Conservation (phyloP, 202 grass and related monocot species). For the Thinopyrum obtusiflorum region DNA sequence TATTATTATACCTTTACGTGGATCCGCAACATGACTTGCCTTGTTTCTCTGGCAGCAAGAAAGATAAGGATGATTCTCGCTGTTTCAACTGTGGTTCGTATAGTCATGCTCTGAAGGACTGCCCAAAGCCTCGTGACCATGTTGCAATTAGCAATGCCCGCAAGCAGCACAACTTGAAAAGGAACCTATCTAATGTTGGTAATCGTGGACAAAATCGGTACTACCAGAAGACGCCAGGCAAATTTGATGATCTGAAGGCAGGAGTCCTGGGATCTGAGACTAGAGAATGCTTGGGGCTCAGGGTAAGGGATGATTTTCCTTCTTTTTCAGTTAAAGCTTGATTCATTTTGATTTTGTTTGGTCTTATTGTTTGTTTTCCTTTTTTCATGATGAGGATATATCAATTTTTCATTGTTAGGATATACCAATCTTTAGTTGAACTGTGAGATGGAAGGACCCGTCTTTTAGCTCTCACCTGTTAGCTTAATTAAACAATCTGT, state of each 20-base stretch:
- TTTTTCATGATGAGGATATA: background rate
- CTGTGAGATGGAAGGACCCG: slow-evolving; percentile 17
- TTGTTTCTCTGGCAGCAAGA: slow-evolving; percentile 45
- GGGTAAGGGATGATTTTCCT: slow-evolving; percentile 56
- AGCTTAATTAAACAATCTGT: background rate
- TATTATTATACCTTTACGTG: background rate
- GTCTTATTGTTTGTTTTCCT: slow-evolving; percentile 2
- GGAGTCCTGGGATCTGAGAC: slow-evolving; percentile 89
- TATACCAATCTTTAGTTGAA: slow-evolving; percentile 25
- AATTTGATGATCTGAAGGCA: slow-evolving; percentile 89
- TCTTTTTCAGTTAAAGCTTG: slow-evolving; percentile 28
- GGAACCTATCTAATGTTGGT: slow-evolving; percentile 49
- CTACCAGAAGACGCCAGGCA: slow-evolving; percentile 75
- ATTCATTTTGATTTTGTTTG: slow-evolving; percentile 17
- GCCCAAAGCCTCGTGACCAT: slow-evolving; percentile 84
- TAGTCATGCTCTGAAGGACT: slow-evolving; percentile 88
- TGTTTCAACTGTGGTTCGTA: slow-evolving; percentile 99
- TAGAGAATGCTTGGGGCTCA: slow-evolving; percentile 86
- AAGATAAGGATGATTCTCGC: slow-evolving; percentile 67
- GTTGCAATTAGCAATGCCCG: slow-evolving; percentile 81
- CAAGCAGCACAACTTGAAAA: slow-evolving; percentile 77
- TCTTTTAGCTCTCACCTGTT: background rate
- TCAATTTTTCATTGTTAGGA: background rate
- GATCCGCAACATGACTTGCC: slow-evolving; percentile 5
- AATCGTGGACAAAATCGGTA: slow-evolving; percentile 70